A percentile compares a stretch with the other conserved stretches of the same genome.
Conservation (phyloP, 2,329 filamentous ascomycete species). For the Penicillium nordicum region DNA sequence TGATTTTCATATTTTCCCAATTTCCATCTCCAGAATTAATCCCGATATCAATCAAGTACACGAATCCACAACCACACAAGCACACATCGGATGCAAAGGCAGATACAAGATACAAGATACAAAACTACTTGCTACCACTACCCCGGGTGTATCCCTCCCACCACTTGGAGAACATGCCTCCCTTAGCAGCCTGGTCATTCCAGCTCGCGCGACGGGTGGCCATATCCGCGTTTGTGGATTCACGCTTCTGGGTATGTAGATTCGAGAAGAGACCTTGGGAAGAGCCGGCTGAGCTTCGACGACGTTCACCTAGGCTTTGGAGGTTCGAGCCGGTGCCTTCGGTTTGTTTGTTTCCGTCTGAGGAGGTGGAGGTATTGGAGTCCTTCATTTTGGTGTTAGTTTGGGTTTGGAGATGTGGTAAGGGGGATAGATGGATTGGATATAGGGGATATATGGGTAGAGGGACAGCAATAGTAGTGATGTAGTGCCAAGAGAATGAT, state of each 20-base stretch:
- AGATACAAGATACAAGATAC: too few species aligned
- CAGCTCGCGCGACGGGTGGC: constrained; percentile 42
- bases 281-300: constrained; percentile 28
- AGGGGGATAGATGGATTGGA: too few species aligned
- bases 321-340: constrained; percentile 8
- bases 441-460: background rate
- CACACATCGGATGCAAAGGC: background rate
- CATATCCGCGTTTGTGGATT: constrained; percentile 35
- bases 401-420: background rate
- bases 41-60: background rate
- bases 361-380: constrained; percentile 30
- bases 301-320: constrained; percentile 23
- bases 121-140: constrained; percentile 2
- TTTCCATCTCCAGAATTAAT: background rate
- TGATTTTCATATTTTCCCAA: background rate
- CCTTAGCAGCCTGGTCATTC: constrained; percentile 42
- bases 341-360: constrained; percentile 18
- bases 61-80: background rate
- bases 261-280: constrained; percentile 27
- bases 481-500: background rate
- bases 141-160: constrained; percentile 43
- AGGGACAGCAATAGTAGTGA: background rate
- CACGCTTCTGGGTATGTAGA: constrained; percentile 46
- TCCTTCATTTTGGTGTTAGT: constrained; percentile 17
- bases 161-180: constrained; percentile 39